Base-by-base conservation (phyloP, 805 yeast species). In the Debaryomyces castellii region DNA sequence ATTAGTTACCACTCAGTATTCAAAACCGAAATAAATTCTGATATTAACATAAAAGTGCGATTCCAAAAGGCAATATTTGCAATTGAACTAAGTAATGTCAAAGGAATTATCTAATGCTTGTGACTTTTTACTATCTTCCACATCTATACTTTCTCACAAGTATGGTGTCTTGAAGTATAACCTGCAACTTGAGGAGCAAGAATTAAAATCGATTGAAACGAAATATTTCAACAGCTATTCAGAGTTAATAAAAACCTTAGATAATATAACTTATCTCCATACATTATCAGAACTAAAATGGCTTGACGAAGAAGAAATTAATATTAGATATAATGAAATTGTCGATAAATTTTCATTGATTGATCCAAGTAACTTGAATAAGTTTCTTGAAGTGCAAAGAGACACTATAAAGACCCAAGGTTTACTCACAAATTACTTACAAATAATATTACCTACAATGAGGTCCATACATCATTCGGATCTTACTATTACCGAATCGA, bases 401-500 rank as follows among this genome's bases (percentile, higher is more conserved):
- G 43, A 51, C 14, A 48, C 17, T 22, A 50, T 66, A 45, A 68
- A 67, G 45, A 55, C 67, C 2, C 51, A 55, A 7, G 45, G 50
- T 10, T 49, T 71, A 24, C 49, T 63, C 22, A 58, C 56, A 22
- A 56, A 51, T 12, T 60, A 58, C 43, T 47, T 70, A 16, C 62
- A 66, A 35, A 46, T 52, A 24, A 58, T 65, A 12, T 50, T 61
- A 2, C 74, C 74, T 6, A 59, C 66, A 23, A 55, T 70, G 34
- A 54, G 68, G 39, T 54, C 71, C 4, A 59, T 69, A 3, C 70
- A 69, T 50, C 66, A 63, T 35, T 38, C 49, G 12, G 50, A 63
- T 18, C 47, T 65, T 35, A 60, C 71, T 1, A 53, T 54, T 8
- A 54, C 67, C 2, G 74, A 69, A 47, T 39, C 48, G 21, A 50